Evolutionary conservation across 192 early-diverging fungal genomes (phyloP).

Genomic region (Coemansia sp.): DNA sequence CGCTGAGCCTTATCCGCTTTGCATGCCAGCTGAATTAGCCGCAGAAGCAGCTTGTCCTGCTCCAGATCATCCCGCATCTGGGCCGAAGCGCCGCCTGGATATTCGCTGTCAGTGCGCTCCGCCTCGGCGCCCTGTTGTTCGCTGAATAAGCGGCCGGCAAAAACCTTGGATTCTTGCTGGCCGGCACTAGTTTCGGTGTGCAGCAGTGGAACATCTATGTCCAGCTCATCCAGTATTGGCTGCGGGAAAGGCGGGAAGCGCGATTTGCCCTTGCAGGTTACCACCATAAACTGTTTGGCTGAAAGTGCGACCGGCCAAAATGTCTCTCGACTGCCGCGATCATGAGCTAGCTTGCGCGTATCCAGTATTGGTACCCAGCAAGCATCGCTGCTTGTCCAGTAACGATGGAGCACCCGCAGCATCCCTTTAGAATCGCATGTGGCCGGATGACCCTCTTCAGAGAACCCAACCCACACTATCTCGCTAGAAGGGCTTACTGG

Average conservation of each 20-base stretch:
- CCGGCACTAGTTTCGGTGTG: conserved; percentile 48
- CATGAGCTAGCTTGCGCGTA: conserved; percentile 33
- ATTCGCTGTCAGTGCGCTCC: conserved; percentile 32
- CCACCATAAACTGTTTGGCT: conserved; percentile 66
- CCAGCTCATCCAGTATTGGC: conserved; percentile 65
- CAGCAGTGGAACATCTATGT: conserved; percentile 65
- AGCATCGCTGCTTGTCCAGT: conserved; percentile 54
- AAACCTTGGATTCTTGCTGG: conserved; percentile 50
- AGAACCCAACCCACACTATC: conserved; percentile 83
- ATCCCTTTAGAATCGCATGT: conserved; percentile 80
- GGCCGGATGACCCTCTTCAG: conserved; percentile 70
- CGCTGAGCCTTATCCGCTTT: conserved; percentile 72
- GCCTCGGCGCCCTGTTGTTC: conserved; percentile 62
- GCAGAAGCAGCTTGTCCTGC: conserved; percentile 76
- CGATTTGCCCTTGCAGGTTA: conserved; percentile 57
- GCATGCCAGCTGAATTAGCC: conserved; percentile 82
- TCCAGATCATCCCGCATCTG: conserved; percentile 57
- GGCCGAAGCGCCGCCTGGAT: conserved; percentile 28
- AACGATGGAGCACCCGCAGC: conserved; percentile 66
- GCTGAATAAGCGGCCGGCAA: conserved; percentile 57
- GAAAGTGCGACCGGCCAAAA: conserved; percentile 89
- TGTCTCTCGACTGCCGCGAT: conserved; percentile 50
- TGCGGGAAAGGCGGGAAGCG: conserved; percentile 66
- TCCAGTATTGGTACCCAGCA: conserved; percentile 88
- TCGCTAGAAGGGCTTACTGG: conserved; percentile 62